These are phyloP conservation scores for Pelargonium cotyledonis DNA, from an alignment of 441 rosid species.

Conservation along the genomic window DNA sequence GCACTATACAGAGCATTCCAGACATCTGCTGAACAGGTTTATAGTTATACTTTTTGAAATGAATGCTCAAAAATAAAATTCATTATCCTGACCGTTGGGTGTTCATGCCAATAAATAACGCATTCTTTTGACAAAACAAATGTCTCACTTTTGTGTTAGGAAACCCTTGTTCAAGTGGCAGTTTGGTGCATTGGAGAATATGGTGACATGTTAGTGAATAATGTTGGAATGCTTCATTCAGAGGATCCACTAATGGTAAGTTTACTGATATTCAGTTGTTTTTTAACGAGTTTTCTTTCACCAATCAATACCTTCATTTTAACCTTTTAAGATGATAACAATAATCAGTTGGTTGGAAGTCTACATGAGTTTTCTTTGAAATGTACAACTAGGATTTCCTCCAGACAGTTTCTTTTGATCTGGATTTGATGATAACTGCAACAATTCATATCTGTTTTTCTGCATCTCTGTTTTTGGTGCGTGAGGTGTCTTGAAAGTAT, in stretches of 20 bases:
- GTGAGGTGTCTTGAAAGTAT: too few species aligned
- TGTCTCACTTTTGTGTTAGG: slow-evolving; percentile 40
- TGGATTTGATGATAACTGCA: not conserved
- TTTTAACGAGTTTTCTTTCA: slow-evolving; percentile 17
- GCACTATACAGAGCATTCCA: slow-evolving; percentile 75
- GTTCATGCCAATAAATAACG: not conserved
- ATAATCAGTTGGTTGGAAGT: not conserved
- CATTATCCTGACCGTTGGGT: too few species aligned
- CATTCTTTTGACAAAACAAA: slow-evolving; percentile 5
- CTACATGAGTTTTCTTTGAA: not conserved
- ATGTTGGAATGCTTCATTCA: slow-evolving; percentile 69
- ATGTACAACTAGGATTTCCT: not conserved
- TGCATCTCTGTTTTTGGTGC: not conserved
- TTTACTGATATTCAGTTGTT: slow-evolving; percentile 12
- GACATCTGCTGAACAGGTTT: slow-evolving; percentile 79
- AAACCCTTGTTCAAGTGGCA: slow-evolving; percentile 89
- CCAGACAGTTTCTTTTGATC: not conserved
- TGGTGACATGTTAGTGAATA: slow-evolving; percentile 88
- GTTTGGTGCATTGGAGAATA: slow-evolving; percentile 99
- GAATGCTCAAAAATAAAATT: too few species aligned
- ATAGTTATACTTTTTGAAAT: slow-evolving; percentile 1
- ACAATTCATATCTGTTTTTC: not conserved
- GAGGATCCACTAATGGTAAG: slow-evolving; percentile 93
- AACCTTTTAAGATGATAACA: not conserved
- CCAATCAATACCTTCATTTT: slow-evolving; percentile 9